A percentile compares a stretch with the other conserved stretches of the same genome.
Evolutionary conservation across 108 stramenopile species (phyloP).

Genomic region (Conticribra guillardii): DNA sequence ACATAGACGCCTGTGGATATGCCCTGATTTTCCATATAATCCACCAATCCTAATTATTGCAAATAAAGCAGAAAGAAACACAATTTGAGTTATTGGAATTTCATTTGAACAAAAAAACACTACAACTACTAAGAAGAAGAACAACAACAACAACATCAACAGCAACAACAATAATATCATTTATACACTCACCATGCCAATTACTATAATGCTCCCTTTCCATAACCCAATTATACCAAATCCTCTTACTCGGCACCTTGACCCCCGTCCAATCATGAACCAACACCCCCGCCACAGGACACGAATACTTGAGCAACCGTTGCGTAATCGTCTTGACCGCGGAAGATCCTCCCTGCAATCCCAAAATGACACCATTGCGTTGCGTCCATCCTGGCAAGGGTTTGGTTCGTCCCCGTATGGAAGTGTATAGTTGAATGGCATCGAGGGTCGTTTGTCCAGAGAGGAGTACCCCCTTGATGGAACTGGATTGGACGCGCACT

Average conservation of each 20-base stretch:
- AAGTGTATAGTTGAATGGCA: constrained; percentile 43
- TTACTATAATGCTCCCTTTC: constrained; percentile 47
- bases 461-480: constrained; percentile 24
- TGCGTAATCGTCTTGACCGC: constrained; percentile 23
- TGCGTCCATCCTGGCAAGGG: constrained; percentile 56
- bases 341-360: constrained; percentile 47
- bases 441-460: constrained; percentile 26
- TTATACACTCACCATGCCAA: constrained; percentile 25
- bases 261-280: constrained; percentile 61
- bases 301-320: constrained; percentile 5
- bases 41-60: constrained; percentile 20
- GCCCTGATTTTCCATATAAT: constrained; percentile 25
- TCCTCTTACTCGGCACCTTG: constrained; percentile 13
- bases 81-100: no score
- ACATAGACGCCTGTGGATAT: constrained; percentile 51
- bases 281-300: constrained; percentile 48
- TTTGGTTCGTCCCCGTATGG: constrained; percentile 33
- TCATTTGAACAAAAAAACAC: no score
- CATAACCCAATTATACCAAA: constrained; percentile 60
- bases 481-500: constrained; percentile 31
- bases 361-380: constrained; percentile 49
- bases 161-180: no score
- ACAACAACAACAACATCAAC: neutral
- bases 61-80: neutral
- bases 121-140: neutral